Percentiles rank a stretch among this genome's conserved stretches.
Evolutionary conservation across 2,329 filamentous ascomycete species (phyloP).

Genomic region (Corinectria fuckeliana): DNA sequence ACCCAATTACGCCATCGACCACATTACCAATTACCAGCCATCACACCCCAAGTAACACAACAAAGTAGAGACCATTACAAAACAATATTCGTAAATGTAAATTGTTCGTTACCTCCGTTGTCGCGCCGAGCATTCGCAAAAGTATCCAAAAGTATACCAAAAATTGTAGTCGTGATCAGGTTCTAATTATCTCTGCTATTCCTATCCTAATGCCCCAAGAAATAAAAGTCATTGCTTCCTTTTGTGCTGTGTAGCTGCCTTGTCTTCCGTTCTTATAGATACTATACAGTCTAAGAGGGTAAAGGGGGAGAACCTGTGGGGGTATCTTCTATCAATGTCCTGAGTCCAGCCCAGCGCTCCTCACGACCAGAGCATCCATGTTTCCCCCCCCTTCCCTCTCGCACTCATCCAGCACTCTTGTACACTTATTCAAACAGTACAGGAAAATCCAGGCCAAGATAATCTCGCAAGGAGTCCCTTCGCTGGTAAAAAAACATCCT

Average conservation of each 20-base stretch:
- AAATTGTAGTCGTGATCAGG: not conserved
- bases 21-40: not conserved
- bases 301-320: slow-evolving; percentile 34
- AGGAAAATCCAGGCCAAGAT: slow-evolving; percentile 22
- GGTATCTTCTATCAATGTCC: slow-evolving; percentile 43
- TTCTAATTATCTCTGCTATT: slow-evolving; percentile 17
- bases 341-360: slow-evolving; percentile 43
- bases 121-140: not conserved
- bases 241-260: slow-evolving; percentile 38
- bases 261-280: slow-evolving; percentile 29
- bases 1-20: not conserved
- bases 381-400: slow-evolving; percentile 26
- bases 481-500: slow-evolving; percentile 18
- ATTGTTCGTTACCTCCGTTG: no score
- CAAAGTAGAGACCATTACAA: not conserved
- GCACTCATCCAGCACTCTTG: slow-evolving; percentile 31
- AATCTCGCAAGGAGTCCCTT: slow-evolving; percentile 25
- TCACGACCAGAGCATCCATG: slow-evolving; percentile 31
- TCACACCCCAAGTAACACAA: not conserved
- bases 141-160: not conserved
- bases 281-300: slow-evolving; percentile 39
- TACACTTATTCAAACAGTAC: slow-evolving; percentile 39
- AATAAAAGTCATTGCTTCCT: slow-evolving; percentile 19
- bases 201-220: slow-evolving; percentile 23
- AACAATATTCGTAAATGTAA: no score